A percentile compares a stretch with the other conserved stretches of the same genome.
phyloP scores from a whole-genome alignment of 1,284 basidiomycete genomes.

The Peniophora sp. region DNA sequence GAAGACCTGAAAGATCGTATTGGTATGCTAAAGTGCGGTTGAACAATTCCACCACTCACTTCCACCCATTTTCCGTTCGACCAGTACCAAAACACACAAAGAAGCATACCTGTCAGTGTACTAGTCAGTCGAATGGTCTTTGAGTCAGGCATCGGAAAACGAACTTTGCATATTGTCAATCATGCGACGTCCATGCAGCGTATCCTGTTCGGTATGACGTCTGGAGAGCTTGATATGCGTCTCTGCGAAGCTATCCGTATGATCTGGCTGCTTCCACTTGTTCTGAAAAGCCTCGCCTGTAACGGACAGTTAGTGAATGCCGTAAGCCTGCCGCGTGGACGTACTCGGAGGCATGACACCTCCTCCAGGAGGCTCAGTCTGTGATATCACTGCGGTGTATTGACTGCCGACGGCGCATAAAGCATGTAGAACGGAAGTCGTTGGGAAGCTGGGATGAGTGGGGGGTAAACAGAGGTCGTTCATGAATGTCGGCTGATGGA shows the following conservation, averaged over 20 bases:
- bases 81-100: conserved; percentile 67
- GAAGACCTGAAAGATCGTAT: conserved; percentile 40
- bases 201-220: conserved; percentile 23
- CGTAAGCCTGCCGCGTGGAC: background rate
- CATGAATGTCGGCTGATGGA: conserved; percentile 60
- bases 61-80: conserved; percentile 39
- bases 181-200: conserved; percentile 40
- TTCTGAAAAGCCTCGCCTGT: background rate
- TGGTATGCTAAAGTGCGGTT: background rate
- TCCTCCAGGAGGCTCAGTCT: background rate
- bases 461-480: conserved; percentile 55
- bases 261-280: background rate
- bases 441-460: conserved; percentile 65
- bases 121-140: background rate
- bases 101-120: conserved; percentile 38
- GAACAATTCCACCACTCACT: background rate
- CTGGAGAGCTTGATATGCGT: conserved; percentile 53
- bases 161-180: conserved; percentile 58
- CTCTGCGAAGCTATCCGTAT: conserved; percentile 34
- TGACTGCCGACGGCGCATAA: conserved; percentile 51
- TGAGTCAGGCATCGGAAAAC: conserved; percentile 3
- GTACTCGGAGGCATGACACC: background rate
- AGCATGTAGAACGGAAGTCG: conserved; percentile 58
- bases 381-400: background rate
- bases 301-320: background rate